phyloP scores from a whole-genome alignment of 1,284 basidiomycete species.

The Cryptococcus maquisensis region DNA sequence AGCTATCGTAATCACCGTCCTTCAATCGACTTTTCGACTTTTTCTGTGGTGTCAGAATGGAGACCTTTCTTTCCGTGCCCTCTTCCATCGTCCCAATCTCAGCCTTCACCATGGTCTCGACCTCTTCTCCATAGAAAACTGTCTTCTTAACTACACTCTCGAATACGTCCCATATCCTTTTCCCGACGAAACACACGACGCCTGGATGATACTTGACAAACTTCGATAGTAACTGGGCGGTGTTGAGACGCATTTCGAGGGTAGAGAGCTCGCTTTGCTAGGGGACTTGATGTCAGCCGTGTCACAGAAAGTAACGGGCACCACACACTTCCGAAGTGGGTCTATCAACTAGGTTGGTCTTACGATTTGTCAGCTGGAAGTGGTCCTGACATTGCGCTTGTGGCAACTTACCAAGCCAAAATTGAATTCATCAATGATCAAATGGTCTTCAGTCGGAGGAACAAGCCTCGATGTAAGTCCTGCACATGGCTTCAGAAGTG shows the following conservation, averaged over 20 bases:
- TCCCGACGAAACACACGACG: conserved; percentile 67
- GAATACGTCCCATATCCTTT: conserved; percentile 62
- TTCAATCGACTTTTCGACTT: not conserved
- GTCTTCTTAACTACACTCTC: conserved; percentile 46
- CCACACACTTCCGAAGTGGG: conserved; percentile 56
- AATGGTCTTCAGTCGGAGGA: conserved; percentile 35
- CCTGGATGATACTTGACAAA: conserved; percentile 56
- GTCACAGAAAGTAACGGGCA: not conserved
- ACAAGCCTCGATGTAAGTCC: conserved; percentile 55
- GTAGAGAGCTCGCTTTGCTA: conserved; percentile 60
- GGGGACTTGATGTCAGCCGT: not conserved
- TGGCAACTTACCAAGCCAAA: conserved; percentile 54
- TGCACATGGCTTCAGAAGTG: conserved; percentile 19
- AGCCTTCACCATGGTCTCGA: conserved; percentile 3
- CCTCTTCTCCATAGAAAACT: too few relatives aligned
- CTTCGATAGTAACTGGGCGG: conserved; percentile 58
- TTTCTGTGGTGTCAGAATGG: too few relatives aligned
- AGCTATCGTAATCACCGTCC: not conserved
- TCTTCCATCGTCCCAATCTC: not conserved
- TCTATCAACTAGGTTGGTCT: conserved; percentile 62
- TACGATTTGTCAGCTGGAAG: not conserved
- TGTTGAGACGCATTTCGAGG: conserved; percentile 55
- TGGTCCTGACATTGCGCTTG: not conserved
- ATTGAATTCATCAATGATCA: conserved; percentile 39
- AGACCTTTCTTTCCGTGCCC: not conserved